Evolutionary conservation across 331 rosid genomes (phyloP).

Genomic region (Acacia pycnantha): DNA sequence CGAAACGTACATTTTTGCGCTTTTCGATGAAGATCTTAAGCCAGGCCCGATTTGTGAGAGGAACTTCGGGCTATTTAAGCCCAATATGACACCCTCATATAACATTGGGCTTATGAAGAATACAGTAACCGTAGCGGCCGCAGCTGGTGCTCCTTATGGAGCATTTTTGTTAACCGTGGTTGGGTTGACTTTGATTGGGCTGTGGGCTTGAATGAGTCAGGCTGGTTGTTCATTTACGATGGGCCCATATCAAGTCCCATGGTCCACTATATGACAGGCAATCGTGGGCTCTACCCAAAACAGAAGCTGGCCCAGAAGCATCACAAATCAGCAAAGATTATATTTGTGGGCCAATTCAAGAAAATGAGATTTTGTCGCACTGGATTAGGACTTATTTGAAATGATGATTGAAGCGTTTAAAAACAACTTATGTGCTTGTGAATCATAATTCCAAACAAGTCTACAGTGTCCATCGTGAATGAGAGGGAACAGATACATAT

Average conservation of each 20-base stretch:
- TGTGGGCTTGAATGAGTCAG: slow-evolving; percentile 20
- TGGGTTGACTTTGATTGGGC: slow-evolving; percentile 12
- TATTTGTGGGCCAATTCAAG: neutral
- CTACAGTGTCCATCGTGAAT: neutral
- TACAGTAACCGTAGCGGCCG: neutral
- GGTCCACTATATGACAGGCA: no score
- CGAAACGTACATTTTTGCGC: slow-evolving; percentile 55
- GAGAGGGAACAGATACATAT: slow-evolving; percentile 24
- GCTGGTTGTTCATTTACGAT: neutral
- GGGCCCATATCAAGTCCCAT: neutral
- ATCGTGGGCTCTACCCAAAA: neutral
- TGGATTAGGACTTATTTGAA: neutral
- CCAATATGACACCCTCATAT: slow-evolving; percentile 36
- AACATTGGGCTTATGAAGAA: slow-evolving; percentile 38
- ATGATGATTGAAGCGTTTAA: no score
- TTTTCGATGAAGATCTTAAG: slow-evolving; percentile 58
- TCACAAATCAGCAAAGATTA: slow-evolving; percentile 35
- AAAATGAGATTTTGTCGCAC: neutral
- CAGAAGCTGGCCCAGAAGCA: slow-evolving; percentile 27
- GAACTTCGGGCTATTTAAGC: slow-evolving; percentile 57
- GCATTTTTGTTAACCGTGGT: neutral
- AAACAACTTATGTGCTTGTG: no score
- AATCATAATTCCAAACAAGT: neutral
- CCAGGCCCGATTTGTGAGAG: slow-evolving; percentile 59
- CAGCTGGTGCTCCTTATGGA: neutral